A percentile compares a stretch with the other conserved stretches of the same genome.
Conservation (phyloP, 2,329 filamentous ascomycete genomes). For the Sordariomycetes sp. region DNA sequence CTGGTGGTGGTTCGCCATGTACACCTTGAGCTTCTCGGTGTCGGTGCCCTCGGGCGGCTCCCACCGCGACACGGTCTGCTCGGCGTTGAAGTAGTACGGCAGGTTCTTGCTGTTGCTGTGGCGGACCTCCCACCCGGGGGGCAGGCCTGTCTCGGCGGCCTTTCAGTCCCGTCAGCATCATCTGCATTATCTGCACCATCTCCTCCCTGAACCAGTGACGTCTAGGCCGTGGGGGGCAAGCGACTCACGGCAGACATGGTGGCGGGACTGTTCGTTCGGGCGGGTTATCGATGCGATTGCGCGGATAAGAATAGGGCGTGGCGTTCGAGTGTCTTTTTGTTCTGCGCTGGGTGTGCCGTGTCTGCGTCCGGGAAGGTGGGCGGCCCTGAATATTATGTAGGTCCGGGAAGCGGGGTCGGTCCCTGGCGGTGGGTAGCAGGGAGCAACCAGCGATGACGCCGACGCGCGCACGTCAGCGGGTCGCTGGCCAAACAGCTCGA, state of each 20-base stretch:
- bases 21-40: slow-evolving; percentile 82
- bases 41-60: slow-evolving; percentile 84
- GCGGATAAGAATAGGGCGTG: neutral
- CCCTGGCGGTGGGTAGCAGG: neutral
- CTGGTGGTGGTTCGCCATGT: slow-evolving; percentile 87
- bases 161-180: neutral
- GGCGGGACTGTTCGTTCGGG: neutral
- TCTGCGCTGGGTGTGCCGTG: neutral
- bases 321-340: neutral
- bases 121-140: slow-evolving; percentile 85
- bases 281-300: neutral
- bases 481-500: neutral
- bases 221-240: neutral
- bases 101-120: slow-evolving; percentile 98
- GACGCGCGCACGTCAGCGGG: neutral
- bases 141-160: slow-evolving; percentile 60
- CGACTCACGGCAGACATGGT: slow-evolving; percentile 5
- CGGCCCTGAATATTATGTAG: neutral
- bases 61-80: slow-evolving; percentile 85
- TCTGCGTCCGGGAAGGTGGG: neutral
- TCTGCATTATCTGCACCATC: too few relatives aligned
- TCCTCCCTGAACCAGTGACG: too few relatives aligned
- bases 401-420: neutral
- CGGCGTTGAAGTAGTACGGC: slow-evolving; percentile 94
- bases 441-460: neutral